Evolutionary conservation across 1,139 yeast genomes (phyloP).

Genomic region (Scheffersomyces insectosa): DNA sequence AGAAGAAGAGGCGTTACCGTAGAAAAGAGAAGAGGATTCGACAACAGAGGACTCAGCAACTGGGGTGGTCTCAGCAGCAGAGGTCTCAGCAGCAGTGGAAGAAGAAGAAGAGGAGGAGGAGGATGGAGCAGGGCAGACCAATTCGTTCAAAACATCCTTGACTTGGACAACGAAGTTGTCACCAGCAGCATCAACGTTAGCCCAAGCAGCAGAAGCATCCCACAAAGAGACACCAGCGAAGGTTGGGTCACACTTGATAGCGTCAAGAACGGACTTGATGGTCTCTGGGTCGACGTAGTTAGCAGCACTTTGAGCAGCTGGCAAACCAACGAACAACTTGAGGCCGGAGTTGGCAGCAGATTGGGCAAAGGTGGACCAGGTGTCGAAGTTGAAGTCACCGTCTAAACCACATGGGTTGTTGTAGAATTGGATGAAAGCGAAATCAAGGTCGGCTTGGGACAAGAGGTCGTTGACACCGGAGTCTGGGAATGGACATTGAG

Average conservation of each 20-base stretch:
- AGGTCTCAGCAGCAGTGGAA: background rate
- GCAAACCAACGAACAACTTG: slow-evolving; percentile 18
- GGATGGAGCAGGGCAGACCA: slow-evolving; percentile 1
- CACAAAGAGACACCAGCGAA: slow-evolving; percentile 31
- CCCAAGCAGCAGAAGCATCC: slow-evolving; percentile 25
- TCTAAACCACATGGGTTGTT: slow-evolving; percentile 19
- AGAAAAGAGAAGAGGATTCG: background rate
- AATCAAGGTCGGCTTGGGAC: slow-evolving; percentile 13
- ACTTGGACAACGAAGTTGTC: slow-evolving; percentile 1
- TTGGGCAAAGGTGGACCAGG: slow-evolving; percentile 15
- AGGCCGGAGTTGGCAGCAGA: slow-evolving; percentile 16
- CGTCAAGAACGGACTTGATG: slow-evolving; percentile 13
- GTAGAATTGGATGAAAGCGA: slow-evolving; percentile 21
- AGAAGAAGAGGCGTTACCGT: slow-evolving; percentile 4
- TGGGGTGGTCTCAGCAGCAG: background rate
- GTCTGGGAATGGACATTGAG: slow-evolving; percentile 22
- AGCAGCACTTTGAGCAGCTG: slow-evolving; percentile 12
- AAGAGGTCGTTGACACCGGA: slow-evolving; percentile 15
- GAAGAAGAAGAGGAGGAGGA: background rate
- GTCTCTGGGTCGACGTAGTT: slow-evolving; percentile 20
- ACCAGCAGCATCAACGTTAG: slow-evolving; percentile 1
- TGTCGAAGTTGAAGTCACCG: slow-evolving; percentile 16
- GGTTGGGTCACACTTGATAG: slow-evolving; percentile 15
- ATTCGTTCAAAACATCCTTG: slow-evolving; percentile 1
- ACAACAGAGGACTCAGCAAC: background rate